These are phyloP conservation scores for Mallotus repandus DNA, from an alignment of 441 rosid species.

Conservation along the genomic window DNA sequence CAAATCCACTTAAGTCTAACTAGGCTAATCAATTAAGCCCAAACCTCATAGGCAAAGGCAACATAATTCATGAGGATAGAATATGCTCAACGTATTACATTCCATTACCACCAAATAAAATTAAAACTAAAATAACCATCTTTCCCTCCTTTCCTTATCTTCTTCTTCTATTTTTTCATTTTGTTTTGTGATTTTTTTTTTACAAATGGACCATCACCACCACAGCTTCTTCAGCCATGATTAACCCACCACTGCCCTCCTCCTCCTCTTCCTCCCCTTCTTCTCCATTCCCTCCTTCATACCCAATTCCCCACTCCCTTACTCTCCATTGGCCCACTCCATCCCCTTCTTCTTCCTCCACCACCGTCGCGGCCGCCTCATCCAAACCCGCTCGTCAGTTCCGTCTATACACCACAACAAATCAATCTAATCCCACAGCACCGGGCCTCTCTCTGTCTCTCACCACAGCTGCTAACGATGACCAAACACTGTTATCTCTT, in stretches of 20 bases:
- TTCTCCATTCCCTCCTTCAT: conserved; percentile 4
- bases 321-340: conserved; percentile 13
- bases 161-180: not conserved
- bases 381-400: conserved; percentile 23
- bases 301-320: conserved; percentile 19
- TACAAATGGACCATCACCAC: conserved; percentile 35
- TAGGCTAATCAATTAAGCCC: too few species aligned
- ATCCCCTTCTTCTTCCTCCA: conserved; percentile 24
- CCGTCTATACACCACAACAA: conserved; percentile 31
- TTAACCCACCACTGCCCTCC: conserved; percentile 20
- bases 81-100: conserved; percentile 39
- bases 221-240: conserved; percentile 29
- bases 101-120: conserved; percentile 36
- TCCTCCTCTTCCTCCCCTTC: conserved; percentile 18
- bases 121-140: not conserved
- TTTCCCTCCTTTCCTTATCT: not conserved
- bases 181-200: not conserved
- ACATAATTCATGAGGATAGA: not conserved
- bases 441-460: conserved; percentile 35
- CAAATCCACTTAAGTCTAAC: too few species aligned
- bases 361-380: not conserved
- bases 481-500: conserved; percentile 60
- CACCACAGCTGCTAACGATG: conserved; percentile 26
- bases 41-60: too few species aligned
- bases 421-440: conserved; percentile 36